Evolutionary conservation across 2,329 filamentous ascomycete species (phyloP).

Genomic region (Domatiomyces catenatus): DNA sequence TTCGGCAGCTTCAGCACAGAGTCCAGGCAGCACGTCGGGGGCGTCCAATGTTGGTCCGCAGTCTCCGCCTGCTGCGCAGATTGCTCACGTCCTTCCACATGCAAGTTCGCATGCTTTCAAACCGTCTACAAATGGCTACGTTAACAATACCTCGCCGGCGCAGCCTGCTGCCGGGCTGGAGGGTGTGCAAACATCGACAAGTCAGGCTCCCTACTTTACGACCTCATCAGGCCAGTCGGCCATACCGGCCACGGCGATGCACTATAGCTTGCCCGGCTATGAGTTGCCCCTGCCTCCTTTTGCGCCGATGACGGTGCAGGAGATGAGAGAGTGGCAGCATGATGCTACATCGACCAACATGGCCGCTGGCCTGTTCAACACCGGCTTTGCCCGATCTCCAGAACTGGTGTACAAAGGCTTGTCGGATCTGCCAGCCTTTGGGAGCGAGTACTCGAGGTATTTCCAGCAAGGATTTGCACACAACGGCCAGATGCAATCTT

Average conservation of each 20-base stretch:
- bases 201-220: slow-evolving; percentile 4
- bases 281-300: slow-evolving; percentile 4
- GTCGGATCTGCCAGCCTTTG: slow-evolving; percentile 29
- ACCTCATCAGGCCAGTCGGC: slow-evolving; percentile 2
- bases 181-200: not conserved
- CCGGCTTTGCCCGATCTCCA: slow-evolving; percentile 9
- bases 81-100: slow-evolving; percentile 13
- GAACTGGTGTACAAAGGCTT: slow-evolving; percentile 15
- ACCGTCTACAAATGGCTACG: slow-evolving; percentile 14
- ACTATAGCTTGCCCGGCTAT: slow-evolving; percentile 12
- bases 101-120: slow-evolving; percentile 14
- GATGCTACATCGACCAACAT: slow-evolving; percentile 22
- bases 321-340: not conserved
- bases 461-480: slow-evolving; percentile 31
- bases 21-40: slow-evolving; percentile 26
- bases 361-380: slow-evolving; percentile 12
- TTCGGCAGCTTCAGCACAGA: slow-evolving; percentile 18
- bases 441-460: slow-evolving; percentile 33
- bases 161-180: not conserved
- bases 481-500: slow-evolving; percentile 48
- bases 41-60: slow-evolving; percentile 23
- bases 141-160: slow-evolving; percentile 1
- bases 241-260: slow-evolving; percentile 3
- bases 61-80: slow-evolving; percentile 19
- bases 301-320: not conserved